Conservation (phyloP, 371 early-diverging fungal species). For the Zopfochytrium polystomum region DNA sequence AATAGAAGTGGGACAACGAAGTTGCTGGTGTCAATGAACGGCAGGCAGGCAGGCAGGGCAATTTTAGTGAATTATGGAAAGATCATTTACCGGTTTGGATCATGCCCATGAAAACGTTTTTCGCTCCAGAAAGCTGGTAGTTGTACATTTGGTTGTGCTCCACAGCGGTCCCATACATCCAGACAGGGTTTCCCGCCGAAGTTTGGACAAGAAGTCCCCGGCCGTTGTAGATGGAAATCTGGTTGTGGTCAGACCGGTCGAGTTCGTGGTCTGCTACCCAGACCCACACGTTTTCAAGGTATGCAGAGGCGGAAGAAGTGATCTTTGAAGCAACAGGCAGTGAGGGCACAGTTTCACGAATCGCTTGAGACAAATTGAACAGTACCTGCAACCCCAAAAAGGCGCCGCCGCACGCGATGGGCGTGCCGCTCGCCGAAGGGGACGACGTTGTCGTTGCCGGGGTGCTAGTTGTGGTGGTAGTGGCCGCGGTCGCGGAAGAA, state of each 20-base stretch:
- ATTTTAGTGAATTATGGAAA: no score
- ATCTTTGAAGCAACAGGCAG: no score
- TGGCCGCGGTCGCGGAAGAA: neutral
- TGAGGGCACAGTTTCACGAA: no score
- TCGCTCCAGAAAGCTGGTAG: conserved; percentile 16
- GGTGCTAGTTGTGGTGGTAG: neutral
- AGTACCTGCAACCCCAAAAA: neutral
- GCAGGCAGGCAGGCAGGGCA: conserved; percentile 21
- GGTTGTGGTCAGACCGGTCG: conserved; percentile 15
- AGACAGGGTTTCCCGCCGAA: conserved; percentile 21
- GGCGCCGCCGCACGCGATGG: conserved; percentile 1
- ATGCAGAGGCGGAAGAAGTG: conserved; percentile 21
- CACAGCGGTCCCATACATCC: conserved; percentile 25
- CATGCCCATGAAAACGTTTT: conserved; percentile 26
- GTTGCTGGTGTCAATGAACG: no score
- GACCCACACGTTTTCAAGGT: conserved; percentile 33
- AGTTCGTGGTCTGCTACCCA: conserved; percentile 40
- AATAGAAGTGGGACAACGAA: conserved; percentile 25
- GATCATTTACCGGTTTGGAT: conserved; percentile 37
- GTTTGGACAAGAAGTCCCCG: conserved; percentile 29
- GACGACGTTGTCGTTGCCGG: neutral
- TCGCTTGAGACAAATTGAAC: no score
- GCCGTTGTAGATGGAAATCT: conserved; percentile 30
- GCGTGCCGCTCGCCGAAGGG: neutral
- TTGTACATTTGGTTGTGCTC: conserved; percentile 14